These are phyloP conservation scores for Dioscorea alata DNA, from an alignment of 106 monocot genomes.

Conservation along the genomic window DNA sequence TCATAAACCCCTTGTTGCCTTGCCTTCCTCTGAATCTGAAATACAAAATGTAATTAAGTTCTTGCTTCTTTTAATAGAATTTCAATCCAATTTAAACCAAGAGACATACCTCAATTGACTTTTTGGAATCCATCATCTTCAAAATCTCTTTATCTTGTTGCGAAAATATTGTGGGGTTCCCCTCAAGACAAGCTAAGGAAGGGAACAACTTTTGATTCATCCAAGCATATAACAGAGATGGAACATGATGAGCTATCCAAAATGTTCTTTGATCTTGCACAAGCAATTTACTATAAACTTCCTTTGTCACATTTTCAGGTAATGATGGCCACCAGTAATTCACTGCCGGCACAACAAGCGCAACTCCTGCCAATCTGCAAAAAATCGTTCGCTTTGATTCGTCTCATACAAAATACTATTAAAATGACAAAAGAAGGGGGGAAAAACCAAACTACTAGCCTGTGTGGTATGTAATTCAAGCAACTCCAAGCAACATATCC, in stretches of 20 bases:
- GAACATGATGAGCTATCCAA: slow-evolving; percentile 36
- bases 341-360: slow-evolving; percentile 29
- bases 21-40: slow-evolving; percentile 19
- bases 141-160: slow-evolving; percentile 21
- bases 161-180: slow-evolving; percentile 8
- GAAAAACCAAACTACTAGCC: slow-evolving; percentile 7
- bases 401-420: background rate
- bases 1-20: slow-evolving; percentile 62
- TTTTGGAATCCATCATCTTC: no score
- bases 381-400: background rate
- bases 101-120: no score
- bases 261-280: slow-evolving; percentile 19
- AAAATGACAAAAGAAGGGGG: background rate
- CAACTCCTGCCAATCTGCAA: slow-evolving; percentile 41
- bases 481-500: slow-evolving; percentile 33
- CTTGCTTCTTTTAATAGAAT: no score
- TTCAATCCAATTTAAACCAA: no score
- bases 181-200: background rate
- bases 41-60: no score
- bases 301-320: slow-evolving; percentile 16
- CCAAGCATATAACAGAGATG: slow-evolving; percentile 34
- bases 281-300: slow-evolving; percentile 8
- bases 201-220: slow-evolving; percentile 35
- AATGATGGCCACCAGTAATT: slow-evolving; percentile 48
- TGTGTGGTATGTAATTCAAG: slow-evolving; percentile 53